Evolutionary conservation across 768 basidiomycete species (phyloP), one percentile per base, ranked within the genome.

Genomic region (Rhodotorula kratochvilovae): DNA sequence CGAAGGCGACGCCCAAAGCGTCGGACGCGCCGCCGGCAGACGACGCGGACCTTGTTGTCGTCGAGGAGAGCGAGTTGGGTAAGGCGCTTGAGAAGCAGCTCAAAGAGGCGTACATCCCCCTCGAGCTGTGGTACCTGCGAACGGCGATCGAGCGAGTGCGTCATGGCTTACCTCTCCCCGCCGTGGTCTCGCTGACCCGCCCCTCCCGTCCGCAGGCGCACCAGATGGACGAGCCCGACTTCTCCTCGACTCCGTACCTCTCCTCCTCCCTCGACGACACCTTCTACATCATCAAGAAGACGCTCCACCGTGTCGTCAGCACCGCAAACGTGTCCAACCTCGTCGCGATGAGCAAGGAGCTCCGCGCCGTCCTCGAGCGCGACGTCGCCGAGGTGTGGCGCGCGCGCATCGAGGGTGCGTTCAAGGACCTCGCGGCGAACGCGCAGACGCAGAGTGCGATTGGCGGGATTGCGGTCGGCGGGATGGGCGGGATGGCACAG

Each of bases 261-360:
- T 81, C 81, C 0, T 82, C 82, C 33, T 78, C 79, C 3, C 79
- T 83, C 0, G 96, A 99, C 79, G 96, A 98, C 76, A 90, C 89
- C 3, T 99, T 98, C 82, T 99, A 96, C 81, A 89, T 99, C 67
- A 83, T 98, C 69, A 97, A 96, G 80, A 84, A 87, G 13, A 88
- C 94, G 5, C 83, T 93, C 10, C 83, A 86, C 29, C 86, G 96
- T 19, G 81, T 92, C 43, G 79, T 96, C 27, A 89, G 90, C 0
- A 89, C 90, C 0, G 67, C 72, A 1, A 89, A 89, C 5, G 72
- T 87, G 7, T 78, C 79, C 11, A 85, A 85, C 5, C 87, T 87
- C 63, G 81, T 88, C 5, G 84, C 85, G 23, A 82, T 96, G 27
- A 84, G 85, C 61, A 88, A 89, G 27, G 70, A 72, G 46, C 50